Base-by-base conservation (phyloP, 2,329 filamentous ascomycete genomes). In the Helminthosporium solani region DNA sequence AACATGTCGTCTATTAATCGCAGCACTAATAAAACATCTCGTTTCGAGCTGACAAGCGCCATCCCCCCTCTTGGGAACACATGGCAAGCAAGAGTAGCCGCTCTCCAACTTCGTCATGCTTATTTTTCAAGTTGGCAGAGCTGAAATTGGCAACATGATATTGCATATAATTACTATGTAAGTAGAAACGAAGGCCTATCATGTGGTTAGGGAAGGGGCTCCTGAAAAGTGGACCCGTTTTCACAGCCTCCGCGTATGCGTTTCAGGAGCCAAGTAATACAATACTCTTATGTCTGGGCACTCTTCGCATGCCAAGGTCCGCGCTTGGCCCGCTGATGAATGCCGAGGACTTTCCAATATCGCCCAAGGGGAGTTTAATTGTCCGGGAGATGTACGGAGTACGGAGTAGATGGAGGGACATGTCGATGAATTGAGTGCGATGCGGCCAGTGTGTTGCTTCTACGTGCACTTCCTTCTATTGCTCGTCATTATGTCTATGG, bases 181-280 rank as follows among this genome's bases (percentile, higher is more conserved):
- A 12, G 7, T 7, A 27, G 25, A 27, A 12, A 12, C 12, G 7
- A 27, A 31, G 12, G 12, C 28, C 28, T 31, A 31, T 31, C 28
- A 31, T 31, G 14, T 31, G 28, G 28, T n/a, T 31, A 5, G 28
- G 28, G 28, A 12, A 31, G 12, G 14, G 4, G 12, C 14, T 31
- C 28, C 14, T 6, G 14, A 6, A 31, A 14, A n/a, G 28, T 31
- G 6, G 28, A 6, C 23, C 28, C 12, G 5, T 38, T 38, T 38
- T 19, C 35, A 38, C 35, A 38, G 35, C 35, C 35, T 38, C 35
- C 35, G 35, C 35, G n/a, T 25, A n/a, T 38, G 35, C 35, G 27
- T 38, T 21, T n/a, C n/a, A n/a, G n/a, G n/a, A 38, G 35, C 35
- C 35, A 38, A 38, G 35, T 12, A 25, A 21, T 38, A 15, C 16